A percentile compares a stretch with the other conserved stretches of the same genome.
phyloP scores from a whole-genome alignment of 1,284 basidiomycete genomes.

The Austroboletus novae-zelandiae region DNA sequence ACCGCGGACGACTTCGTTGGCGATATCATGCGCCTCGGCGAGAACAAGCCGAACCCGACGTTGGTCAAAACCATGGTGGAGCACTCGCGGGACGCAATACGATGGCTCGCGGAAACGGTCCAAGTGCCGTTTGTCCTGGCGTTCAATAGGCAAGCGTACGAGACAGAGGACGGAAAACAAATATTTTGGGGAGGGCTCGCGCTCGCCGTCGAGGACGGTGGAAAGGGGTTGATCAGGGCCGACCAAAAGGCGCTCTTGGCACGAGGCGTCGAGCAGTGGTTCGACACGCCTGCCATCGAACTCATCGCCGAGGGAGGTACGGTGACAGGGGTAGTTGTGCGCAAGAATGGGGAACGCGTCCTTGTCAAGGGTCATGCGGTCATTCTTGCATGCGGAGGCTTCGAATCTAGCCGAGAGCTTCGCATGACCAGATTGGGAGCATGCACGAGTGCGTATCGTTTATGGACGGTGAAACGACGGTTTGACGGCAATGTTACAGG shows the following conservation, averaged over 20 bases:
- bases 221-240: constrained; percentile 63
- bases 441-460: constrained; percentile 45
- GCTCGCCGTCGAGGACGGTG: constrained; percentile 56
- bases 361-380: constrained; percentile 43
- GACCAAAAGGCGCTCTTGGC: constrained; percentile 49
- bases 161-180: constrained; percentile 51
- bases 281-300: constrained; percentile 46
- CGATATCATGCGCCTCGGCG: constrained; percentile 60
- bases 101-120: constrained; percentile 53
- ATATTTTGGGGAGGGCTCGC: constrained; percentile 71
- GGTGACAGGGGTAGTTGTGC: constrained; percentile 46
- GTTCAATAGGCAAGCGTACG: constrained; percentile 66
- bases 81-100: constrained; percentile 50
- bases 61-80: constrained; percentile 55
- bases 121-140: constrained; percentile 56
- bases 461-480: constrained; percentile 1
- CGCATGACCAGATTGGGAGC: constrained; percentile 48
- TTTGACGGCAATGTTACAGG: constrained; percentile 37
- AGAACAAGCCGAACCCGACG: constrained; percentile 44
- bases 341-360: constrained; percentile 36
- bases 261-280: constrained; percentile 55
- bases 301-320: constrained; percentile 39
- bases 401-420: constrained; percentile 53
- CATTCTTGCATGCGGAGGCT: constrained; percentile 64
- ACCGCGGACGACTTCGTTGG: constrained; percentile 48